Conservation (phyloP, 345 rosid species). For the Cardamine chenopodiifolia region DNA sequence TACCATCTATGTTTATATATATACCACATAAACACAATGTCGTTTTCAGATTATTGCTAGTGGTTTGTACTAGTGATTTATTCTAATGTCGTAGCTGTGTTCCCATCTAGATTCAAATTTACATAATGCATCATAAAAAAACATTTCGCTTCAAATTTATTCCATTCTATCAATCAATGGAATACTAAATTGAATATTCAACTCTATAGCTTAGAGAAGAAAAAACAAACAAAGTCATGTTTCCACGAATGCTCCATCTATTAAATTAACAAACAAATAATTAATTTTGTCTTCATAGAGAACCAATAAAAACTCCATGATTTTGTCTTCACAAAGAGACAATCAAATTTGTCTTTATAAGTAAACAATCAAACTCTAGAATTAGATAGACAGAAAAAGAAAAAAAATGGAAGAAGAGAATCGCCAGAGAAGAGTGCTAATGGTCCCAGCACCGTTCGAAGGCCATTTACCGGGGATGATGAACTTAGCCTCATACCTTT, state of each 20-base stretch:
- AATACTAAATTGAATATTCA: neutral
- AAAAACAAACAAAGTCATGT: neutral
- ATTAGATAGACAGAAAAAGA: neutral
- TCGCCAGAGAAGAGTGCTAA: constrained; percentile 36
- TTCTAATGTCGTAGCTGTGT: neutral
- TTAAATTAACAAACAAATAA: neutral
- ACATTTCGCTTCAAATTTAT: neutral
- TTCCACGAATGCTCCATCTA: constrained; percentile 9
- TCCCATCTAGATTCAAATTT: neutral
- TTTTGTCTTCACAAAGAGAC: neutral
- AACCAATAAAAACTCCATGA: neutral
- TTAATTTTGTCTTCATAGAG: neutral
- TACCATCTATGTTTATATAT: no score
- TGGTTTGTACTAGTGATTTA: neutral
- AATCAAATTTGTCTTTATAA: neutral
- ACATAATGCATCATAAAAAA: no score
- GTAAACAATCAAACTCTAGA: neutral
- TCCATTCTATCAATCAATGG: no score
- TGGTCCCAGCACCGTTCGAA: constrained; percentile 57
- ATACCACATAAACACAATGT: neutral
- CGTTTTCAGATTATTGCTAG: neutral
- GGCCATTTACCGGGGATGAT: constrained; percentile 76
- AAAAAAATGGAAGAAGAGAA: constrained; percentile 8
- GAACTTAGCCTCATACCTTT: constrained; percentile 56
- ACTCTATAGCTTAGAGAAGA: neutral